phyloP scores from a whole-genome alignment of 176 grass and related monocot species.

The sorghum (Sorghum bicolor) region Sorghum_bicolor_NCBIv3 NC_012873.2:62800001-62800500 shows the following conservation, averaged over 20 bases:
- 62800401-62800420: background rate
- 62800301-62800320: no score
- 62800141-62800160: constrained; percentile 97
- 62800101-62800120: constrained; percentile 82
- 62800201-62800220: constrained; percentile 95
- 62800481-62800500: no score
- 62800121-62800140: constrained; percentile 99
- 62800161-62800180: constrained; percentile 95
- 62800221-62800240: constrained; percentile 77
- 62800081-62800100: constrained; percentile 50
- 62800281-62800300: no score
- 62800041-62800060: constrained; percentile 93
- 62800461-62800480: no score
- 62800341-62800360: no score
- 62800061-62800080: constrained; percentile 99
- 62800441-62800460: no score
- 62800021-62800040: constrained; percentile 79
- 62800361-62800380: no score
- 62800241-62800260: constrained; percentile 98
- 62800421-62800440: no score
- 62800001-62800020: constrained; percentile 99
- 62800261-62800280: constrained; percentile 1
- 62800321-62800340: background rate
- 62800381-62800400: no score
- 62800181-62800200: constrained; percentile 99